phyloP scores from a whole-genome alignment of 1,284 basidiomycete genomes.

The Serendipita sp. region DNA sequence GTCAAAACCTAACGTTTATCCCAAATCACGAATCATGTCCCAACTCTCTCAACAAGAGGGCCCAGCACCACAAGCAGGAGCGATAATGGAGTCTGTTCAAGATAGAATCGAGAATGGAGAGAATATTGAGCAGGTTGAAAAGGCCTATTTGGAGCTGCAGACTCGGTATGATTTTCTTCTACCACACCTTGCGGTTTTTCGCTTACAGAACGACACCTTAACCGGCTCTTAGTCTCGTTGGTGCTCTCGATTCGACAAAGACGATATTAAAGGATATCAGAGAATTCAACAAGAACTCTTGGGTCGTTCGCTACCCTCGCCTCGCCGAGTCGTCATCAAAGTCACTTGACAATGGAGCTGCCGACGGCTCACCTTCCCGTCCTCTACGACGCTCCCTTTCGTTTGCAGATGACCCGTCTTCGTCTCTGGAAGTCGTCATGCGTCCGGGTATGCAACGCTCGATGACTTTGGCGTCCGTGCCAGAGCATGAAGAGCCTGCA shows the following conservation, averaged over 20 bases:
- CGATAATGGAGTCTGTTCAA: neutral
- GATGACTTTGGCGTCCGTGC: slow-evolving; percentile 38
- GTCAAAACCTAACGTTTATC: neutral
- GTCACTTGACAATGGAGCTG: slow-evolving; percentile 25
- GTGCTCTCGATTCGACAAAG: slow-evolving; percentile 60
- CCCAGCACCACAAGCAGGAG: neutral
- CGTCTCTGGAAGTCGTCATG: slow-evolving; percentile 53
- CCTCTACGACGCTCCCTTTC: slow-evolving; percentile 51
- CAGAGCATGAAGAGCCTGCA: slow-evolving; percentile 26
- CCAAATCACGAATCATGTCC: neutral
- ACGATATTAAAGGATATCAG: slow-evolving; percentile 58
- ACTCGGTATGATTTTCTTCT: slow-evolving; percentile 37
- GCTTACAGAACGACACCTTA: slow-evolving; percentile 9
- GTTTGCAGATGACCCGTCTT: slow-evolving; percentile 66
- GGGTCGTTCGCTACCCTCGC: slow-evolving; percentile 79
- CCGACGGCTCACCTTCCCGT: neutral
- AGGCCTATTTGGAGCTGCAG: slow-evolving; percentile 55
- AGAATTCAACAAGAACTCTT: slow-evolving; percentile 72
- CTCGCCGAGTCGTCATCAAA: slow-evolving; percentile 23
- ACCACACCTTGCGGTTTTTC: neutral
- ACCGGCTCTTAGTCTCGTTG: slow-evolving; percentile 41
- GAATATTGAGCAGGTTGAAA: slow-evolving; percentile 54
- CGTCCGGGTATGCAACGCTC: slow-evolving; percentile 38
- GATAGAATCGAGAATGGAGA: slow-evolving; percentile 27
- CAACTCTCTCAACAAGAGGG: neutral